Base-by-base conservation (phyloP, 257 asterid species). In the Solanum okadae region DNA sequence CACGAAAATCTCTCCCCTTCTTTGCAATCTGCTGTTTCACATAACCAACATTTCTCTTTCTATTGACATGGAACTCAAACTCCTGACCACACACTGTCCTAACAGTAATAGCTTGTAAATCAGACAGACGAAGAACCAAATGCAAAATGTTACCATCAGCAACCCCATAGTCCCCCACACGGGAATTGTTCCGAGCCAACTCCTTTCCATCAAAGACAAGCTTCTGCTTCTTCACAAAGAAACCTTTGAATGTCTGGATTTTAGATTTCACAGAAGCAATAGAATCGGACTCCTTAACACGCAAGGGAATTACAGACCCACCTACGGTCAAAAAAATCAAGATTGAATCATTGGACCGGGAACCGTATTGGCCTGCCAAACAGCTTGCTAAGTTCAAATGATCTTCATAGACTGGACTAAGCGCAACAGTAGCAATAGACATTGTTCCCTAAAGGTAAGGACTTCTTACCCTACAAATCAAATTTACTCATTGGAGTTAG, bases 181-280 rank as follows among this genome's bases (percentile, higher is more conserved):
- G 87, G 49, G 95, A 93, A 84, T 90, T 87, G 91, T 86, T 93
- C 86, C 95, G 91, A n/a, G 98, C 92, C 91, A 94, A 92, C 82
- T 96, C 98, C 88, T 94, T 95, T 73, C 99, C 99, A 61, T 92
- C 94, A 70, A 89, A 95, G 61, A 96, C 95, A 71, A 96, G 94
- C 59, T 91, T 96, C 88, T 95, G 98, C 83, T 89, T 94, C 92
- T 92, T 95, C 33, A 90, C 95, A 38, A 92, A 93, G 93, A 95
- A 93, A 14, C 99, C 98, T 85, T 89, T 91, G 84, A 86, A 88
- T 33, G 88, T 90, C 67, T 96, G 96, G 44, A 95, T 93, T 71
- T 95, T 93, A 31, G 94, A 94, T 83, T 96, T 96, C 83, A 96
- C 96, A 13, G 95, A 94, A 72, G 96, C 98, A 79, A 96, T 92